Conservation (phyloP, 306 rosid species). For the Gillenia trifoliata region DNA sequence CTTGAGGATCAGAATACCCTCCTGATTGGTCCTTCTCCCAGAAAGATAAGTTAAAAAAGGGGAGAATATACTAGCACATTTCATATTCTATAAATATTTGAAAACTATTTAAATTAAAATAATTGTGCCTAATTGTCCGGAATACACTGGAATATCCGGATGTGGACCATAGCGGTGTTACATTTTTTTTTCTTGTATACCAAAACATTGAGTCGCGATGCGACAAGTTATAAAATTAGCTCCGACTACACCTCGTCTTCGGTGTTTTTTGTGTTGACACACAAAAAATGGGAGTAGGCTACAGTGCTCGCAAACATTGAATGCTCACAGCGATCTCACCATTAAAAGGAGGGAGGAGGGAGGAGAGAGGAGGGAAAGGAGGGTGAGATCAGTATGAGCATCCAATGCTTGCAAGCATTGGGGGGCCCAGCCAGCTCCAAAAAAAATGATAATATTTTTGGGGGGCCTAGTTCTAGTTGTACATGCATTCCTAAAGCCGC, state of each 20-base stretch:
- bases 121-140: constrained; percentile 4
- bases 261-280: constrained; percentile 12
- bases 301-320: too few relatives aligned
- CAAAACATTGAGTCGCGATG: neutral
- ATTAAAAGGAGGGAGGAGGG: too few relatives aligned
- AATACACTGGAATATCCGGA: constrained; percentile 42
- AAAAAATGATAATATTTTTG: constrained; percentile 1
- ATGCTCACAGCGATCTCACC: too few relatives aligned
- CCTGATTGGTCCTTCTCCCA: constrained; percentile 18
- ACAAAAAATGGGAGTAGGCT: too few relatives aligned
- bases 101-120: neutral
- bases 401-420: too few relatives aligned
- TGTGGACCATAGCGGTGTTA: constrained; percentile 17
- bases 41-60: constrained; percentile 42
- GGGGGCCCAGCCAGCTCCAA: too few relatives aligned
- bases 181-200: constrained; percentile 14
- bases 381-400: too few relatives aligned
- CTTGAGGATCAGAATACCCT: constrained; percentile 25
- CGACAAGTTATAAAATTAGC: neutral
- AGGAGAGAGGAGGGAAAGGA: too few relatives aligned
- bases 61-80: constrained; percentile 49
- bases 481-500: constrained; percentile 17
- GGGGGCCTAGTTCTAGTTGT: neutral
- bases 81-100: constrained; percentile 1
- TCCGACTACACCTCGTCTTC: constrained; percentile 14